A percentile compares a stretch with the other conserved stretches of the same genome.
phyloP scores from a whole-genome alignment of 2,329 filamentous ascomycete species.

The Pseudocercospora eumusae region DNA sequence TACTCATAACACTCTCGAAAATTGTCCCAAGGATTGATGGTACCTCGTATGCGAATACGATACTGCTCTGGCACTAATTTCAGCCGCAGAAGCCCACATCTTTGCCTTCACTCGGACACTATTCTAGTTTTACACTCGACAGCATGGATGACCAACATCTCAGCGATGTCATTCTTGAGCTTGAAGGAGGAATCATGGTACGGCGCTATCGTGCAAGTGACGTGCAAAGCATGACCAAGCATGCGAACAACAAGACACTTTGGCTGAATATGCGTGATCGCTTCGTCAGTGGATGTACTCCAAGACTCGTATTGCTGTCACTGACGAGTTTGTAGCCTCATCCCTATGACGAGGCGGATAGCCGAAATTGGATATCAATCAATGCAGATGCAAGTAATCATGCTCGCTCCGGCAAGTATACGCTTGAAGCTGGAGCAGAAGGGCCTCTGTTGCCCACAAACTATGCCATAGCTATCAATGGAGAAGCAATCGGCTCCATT shows the following conservation, averaged over 20 bases:
- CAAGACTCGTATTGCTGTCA: not conserved
- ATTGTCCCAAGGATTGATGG: not conserved
- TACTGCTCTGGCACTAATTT: not conserved
- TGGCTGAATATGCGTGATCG: slow-evolving; percentile 42
- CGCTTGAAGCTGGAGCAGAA: slow-evolving; percentile 19
- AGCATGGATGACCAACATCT: not conserved
- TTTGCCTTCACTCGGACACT: not conserved
- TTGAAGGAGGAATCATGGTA: slow-evolving; percentile 13
- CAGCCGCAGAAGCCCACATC: not conserved
- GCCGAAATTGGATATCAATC: slow-evolving; percentile 41
- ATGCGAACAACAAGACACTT: slow-evolving; percentile 40
- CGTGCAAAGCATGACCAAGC: slow-evolving; percentile 29
- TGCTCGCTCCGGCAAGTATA: slow-evolving; percentile 27
- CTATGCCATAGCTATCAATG: slow-evolving; percentile 33
- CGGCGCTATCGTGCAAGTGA: slow-evolving; percentile 38
- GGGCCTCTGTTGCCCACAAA: slow-evolving; percentile 25
- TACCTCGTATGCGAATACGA: not conserved
- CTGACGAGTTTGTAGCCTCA: slow-evolving; percentile 28
- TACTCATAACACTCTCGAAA: not conserved
- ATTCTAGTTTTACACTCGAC: not conserved
- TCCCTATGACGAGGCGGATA: slow-evolving; percentile 43
- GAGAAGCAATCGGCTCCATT: slow-evolving; percentile 42
- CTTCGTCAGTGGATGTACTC: slow-evolving; percentile 32
- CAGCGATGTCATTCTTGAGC: slow-evolving; percentile 14
- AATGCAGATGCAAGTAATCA: slow-evolving; percentile 25